These are phyloP conservation scores for Pinus tabuliformis DNA, from an alignment of 75 land plant species.

Conservation along the genomic window DNA sequence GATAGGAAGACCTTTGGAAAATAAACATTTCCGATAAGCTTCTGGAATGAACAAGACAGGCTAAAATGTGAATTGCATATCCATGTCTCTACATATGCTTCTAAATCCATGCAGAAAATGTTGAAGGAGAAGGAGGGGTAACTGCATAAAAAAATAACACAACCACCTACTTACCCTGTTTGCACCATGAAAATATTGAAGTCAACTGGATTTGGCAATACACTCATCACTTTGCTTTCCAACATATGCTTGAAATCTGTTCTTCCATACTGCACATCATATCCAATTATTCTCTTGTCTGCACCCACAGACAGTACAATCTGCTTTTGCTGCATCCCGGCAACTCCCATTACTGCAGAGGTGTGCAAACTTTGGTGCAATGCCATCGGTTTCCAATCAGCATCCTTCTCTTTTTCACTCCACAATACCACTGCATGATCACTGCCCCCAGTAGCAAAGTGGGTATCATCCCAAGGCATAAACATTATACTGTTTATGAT, in stretches of 20 bases:
- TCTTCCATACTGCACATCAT: constrained; percentile 18
- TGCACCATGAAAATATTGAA: constrained; percentile 48
- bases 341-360: constrained; percentile 44
- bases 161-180: constrained; percentile 35
- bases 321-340: constrained; percentile 33
- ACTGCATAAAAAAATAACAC: background rate
- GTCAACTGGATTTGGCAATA: constrained; percentile 41
- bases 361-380: constrained; percentile 35
- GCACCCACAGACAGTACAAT: constrained; percentile 26
- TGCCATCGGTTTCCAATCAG: constrained; percentile 25
- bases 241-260: constrained; percentile 23
- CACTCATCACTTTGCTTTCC: constrained; percentile 44
- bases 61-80: background rate
- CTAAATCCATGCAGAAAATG: background rate
- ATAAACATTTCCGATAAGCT: background rate
- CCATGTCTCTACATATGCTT: background rate
- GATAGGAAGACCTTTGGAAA: no score
- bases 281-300: constrained; percentile 43
- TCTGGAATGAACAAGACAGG: background rate
- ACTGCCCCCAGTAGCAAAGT: constrained; percentile 41
- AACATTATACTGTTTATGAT: constrained; percentile 30
- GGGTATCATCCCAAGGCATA: constrained; percentile 33
- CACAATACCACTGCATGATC: constrained; percentile 42
- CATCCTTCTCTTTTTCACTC: constrained; percentile 25
- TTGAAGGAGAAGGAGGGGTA: background rate